Base-by-base conservation (phyloP, 257 asterid species). In the Solanum medicagineum region DNA sequence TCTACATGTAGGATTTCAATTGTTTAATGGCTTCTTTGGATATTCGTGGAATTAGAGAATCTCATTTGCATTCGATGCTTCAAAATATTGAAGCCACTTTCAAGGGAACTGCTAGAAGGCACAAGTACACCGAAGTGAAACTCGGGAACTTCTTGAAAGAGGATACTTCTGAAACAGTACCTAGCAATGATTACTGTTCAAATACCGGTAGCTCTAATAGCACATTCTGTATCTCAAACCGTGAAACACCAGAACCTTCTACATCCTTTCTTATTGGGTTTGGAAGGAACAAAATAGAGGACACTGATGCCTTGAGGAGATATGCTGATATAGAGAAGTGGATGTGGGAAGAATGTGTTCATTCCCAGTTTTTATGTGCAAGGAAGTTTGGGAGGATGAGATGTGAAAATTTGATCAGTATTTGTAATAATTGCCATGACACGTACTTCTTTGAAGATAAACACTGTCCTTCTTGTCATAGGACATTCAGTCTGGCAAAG, bases 21-120 rank as follows among this genome's bases (percentile, higher is more conserved):
- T 92, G 94, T 86, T 90, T 94, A 86, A 80, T 96, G 89, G 91
- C 92, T 73, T 92, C 93, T 81, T 88, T 95, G 90, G 99, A 95
- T 89, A 85, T 88, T 62, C 99, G 99, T 84, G 98, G 99, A 73
- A 84, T 85, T 84, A 92, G 99, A 92, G 98, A 96, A 89, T 93
- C 92, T 86, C 96, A 93, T 85, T 87, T 96, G 90, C 95, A 93
- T 84, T 86, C 90, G 14, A 92, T 96, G 94, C 87, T 96, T 92
- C 97, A 81, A 88, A 93, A 86, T 74, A 89, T 96, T 87, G 98
- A 93, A 86, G 79, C 85, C 60, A 85, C 94, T 85, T 96, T 94
- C 87, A 96, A 90, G 88, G 90, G 86, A 84, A 80, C 92, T 45
- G 91, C 85, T 12, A 86, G 85, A 84, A 91, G 83, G 83, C 24